phyloP scores from a whole-genome alignment of 495 filamentous ascomycete species.

The Tuber aestivum region DNA sequence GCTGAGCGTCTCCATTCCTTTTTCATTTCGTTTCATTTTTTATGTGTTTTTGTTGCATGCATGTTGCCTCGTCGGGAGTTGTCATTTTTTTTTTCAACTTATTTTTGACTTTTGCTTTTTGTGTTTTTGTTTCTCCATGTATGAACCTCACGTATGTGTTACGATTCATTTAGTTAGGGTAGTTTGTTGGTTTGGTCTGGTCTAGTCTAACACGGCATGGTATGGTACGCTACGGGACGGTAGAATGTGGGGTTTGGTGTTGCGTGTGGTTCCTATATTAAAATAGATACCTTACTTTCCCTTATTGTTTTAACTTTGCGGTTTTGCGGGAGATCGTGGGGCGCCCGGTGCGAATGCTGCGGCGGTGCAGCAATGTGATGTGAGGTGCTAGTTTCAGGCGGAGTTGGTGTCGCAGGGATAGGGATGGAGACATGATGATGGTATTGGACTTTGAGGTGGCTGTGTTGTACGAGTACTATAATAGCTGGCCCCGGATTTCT shows the following conservation, averaged over 20 bases:
- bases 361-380: neutral
- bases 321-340: neutral
- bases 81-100: neutral
- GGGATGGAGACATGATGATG: neutral
- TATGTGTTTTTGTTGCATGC: neutral
- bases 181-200: neutral
- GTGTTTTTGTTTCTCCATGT: neutral
- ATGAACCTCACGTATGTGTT: neutral
- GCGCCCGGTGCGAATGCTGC: neutral
- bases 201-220: neutral
- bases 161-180: neutral
- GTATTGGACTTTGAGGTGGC: neutral
- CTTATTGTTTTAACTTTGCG: neutral
- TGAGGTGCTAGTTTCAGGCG: neutral
- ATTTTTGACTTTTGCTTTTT: neutral
- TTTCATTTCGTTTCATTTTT: neutral
- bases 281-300: neutral
- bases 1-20: neutral
- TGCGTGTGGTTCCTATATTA: neutral
- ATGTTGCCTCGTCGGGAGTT: neutral
- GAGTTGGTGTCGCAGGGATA: neutral
- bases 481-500: neutral
- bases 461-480: too few species aligned
- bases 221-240: neutral
- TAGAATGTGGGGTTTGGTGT: slow-evolving; percentile 2